phyloP scores from a whole-genome alignment of 2,329 filamentous ascomycete genomes.

The Alternaria longipes region DNA sequence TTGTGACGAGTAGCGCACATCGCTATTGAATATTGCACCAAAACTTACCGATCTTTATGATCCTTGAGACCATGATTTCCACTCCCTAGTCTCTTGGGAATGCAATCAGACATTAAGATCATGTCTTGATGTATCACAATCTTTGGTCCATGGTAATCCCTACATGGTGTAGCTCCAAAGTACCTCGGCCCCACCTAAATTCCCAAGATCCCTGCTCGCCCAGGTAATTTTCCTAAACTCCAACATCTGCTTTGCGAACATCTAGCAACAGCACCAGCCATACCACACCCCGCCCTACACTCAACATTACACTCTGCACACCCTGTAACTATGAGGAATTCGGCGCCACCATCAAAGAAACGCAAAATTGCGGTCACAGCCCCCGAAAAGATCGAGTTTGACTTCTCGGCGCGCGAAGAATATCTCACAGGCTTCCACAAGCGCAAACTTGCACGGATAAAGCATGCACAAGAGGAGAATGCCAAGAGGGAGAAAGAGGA shows the following conservation, averaged over 20 bases:
- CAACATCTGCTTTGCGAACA: conserved; percentile 12
- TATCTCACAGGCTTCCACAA: conserved; percentile 97
- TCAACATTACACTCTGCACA: background rate
- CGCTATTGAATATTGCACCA: background rate
- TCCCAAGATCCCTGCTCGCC: conserved; percentile 30
- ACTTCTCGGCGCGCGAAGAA: conserved; percentile 79
- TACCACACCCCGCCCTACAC: conserved; percentile 1
- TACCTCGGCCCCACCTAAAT: conserved; percentile 19
- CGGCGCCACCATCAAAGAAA: conserved; percentile 44
- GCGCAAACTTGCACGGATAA: conserved; percentile 85
- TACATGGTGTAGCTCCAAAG: background rate
- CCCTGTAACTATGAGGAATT: conserved; percentile 9
- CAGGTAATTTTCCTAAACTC: conserved; percentile 31
- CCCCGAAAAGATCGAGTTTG: conserved; percentile 86
- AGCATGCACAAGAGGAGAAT: conserved; percentile 83
- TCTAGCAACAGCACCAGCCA: conserved; percentile 4
- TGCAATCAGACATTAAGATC: background rate
- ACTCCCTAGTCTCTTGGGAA: background rate
- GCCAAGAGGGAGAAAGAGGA: conserved; percentile 81
- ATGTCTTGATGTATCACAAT: background rate
- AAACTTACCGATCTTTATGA: background rate
- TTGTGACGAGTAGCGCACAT: background rate
- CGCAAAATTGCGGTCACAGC: conserved; percentile 52
- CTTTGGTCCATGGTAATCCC: background rate
- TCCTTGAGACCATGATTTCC: background rate